Evolutionary conservation across 2,329 filamentous ascomycete genomes (phyloP), one percentile per base, ranked within the genome.

Genomic region (Penicillium sp.): DNA sequence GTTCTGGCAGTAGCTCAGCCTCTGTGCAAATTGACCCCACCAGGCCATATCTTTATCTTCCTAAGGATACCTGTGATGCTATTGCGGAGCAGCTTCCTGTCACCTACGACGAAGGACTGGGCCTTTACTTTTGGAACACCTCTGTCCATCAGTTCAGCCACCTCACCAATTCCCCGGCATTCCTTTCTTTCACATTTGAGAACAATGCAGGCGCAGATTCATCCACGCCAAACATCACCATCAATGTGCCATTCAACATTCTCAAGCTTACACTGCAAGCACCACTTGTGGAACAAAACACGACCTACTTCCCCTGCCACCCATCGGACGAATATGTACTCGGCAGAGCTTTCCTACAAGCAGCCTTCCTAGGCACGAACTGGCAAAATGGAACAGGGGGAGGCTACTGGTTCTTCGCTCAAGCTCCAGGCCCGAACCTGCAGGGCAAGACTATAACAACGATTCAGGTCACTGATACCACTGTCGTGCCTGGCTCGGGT

Each of bases 121-220:
- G 74, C 0, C 61, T 80, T 6, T 81, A 80, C 53, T 60, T 76
- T 19, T 81, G 78, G 78, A 67, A 80, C 35, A 73, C 68, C 0
- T 54, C 59, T 3, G 67, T 73, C 29, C 47, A 63, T 3, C 25
- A 52, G 16, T 71, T 66, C 51, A 14, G 23, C 1, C 58, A 47
- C 5, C 61, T 70, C 27, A 56, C 62, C 7, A 51, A 45, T 0
- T 69, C 68, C 1, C 56, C 67, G 3, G 52, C 65, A 9, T 70
- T 64, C 35, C 54, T 70, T 14, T 59, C 58, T 29, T 69, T 70
- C 21, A 53, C 44, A 1, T 69, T 70, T 54, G 62, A 55, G 16
- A 60, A 64, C 37, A 59, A 37, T 29, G 47, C 13, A 10, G 47
- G 47, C 5, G 7, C 14, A 10, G 48, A 50, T 27, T 6, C 19